These are phyloP conservation scores for Arabis alpina DNA, from an alignment of 345 rosid species.

Conservation along the genomic window DNA sequence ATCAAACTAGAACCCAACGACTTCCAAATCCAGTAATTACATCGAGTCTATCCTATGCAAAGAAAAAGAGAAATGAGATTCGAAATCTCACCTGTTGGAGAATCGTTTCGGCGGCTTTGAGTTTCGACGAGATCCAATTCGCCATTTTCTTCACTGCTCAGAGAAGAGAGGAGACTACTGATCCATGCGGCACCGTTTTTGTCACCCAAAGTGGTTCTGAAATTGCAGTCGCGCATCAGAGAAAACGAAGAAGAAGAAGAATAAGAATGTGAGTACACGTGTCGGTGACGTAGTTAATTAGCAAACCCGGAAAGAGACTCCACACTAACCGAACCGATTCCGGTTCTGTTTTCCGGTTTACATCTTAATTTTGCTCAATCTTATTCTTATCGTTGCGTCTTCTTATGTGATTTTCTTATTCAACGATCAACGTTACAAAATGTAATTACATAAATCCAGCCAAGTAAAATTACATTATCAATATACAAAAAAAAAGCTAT, in stretches of 20 bases:
- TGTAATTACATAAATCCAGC: too few species aligned
- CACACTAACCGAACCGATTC: conserved; percentile 15
- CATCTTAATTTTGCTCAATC: neutral
- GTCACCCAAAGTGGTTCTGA: conserved; percentile 13
- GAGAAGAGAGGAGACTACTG: neutral
- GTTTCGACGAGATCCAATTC: conserved; percentile 92
- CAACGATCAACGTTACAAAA: too few species aligned
- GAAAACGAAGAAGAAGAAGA: conserved; percentile 16
- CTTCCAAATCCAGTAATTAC: conserved; percentile 8
- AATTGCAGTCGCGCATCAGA: conserved; percentile 25
- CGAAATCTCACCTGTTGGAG: conserved; percentile 65
- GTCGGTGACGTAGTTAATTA: conserved; percentile 31
- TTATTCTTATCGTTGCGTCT: neutral
- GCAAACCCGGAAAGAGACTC: conserved; percentile 23
- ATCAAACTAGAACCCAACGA: conserved; percentile 1
- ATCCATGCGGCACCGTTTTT: conserved; percentile 17
- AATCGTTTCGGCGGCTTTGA: conserved; percentile 88
- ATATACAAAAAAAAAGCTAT: too few species aligned
- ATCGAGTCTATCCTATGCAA: conserved; percentile 2
- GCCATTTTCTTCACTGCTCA: conserved; percentile 54
- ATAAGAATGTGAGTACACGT: neutral
- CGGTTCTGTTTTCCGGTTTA: conserved; percentile 30
- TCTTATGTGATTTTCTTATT: neutral
- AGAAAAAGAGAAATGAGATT: conserved; percentile 18
- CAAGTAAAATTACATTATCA: too few species aligned